phyloP scores from a whole-genome alignment of 352 stramenopile genomes.

The Peronospora destructor region DNA sequence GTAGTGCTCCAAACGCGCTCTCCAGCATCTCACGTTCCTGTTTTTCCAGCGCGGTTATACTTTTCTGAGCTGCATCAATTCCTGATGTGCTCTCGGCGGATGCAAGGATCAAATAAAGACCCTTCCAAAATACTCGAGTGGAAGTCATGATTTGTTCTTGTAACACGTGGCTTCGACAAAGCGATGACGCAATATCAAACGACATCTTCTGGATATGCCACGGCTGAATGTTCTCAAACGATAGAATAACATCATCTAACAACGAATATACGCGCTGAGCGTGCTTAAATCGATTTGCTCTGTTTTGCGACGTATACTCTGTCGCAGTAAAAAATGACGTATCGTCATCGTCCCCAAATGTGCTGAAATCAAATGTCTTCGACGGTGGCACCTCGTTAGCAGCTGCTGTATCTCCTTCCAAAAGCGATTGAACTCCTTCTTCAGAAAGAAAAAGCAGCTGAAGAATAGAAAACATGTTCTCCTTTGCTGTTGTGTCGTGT shows the following conservation, averaged over 20 bases:
- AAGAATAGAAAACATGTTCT: slow-evolving; percentile 49
- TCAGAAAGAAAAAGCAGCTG: slow-evolving; percentile 44
- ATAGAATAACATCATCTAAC: slow-evolving; percentile 59
- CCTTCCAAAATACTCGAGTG: slow-evolving; percentile 74
- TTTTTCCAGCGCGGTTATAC: slow-evolving; percentile 38
- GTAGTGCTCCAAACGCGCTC: slow-evolving; percentile 58
- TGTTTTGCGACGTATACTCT: slow-evolving; percentile 40
- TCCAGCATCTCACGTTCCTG: slow-evolving; percentile 72
- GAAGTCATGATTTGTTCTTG: slow-evolving; percentile 60
- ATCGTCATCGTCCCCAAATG: slow-evolving; percentile 39
- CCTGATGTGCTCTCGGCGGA: slow-evolving; percentile 50
- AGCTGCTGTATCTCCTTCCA: slow-evolving; percentile 8
- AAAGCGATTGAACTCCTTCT: slow-evolving; percentile 40
- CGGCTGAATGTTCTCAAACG: slow-evolving; percentile 66
- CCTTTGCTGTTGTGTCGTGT: slow-evolving; percentile 37
- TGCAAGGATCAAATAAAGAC: slow-evolving; percentile 65
- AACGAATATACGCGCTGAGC: slow-evolving; percentile 50
- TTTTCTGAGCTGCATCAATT: slow-evolving; percentile 30
- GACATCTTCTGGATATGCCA: slow-evolving; percentile 74
- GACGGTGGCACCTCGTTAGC: slow-evolving; percentile 8
- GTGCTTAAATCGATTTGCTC: slow-evolving; percentile 25
- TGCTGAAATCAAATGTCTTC: slow-evolving; percentile 34
- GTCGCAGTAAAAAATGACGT: slow-evolving; percentile 49
- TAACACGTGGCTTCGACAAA: slow-evolving; percentile 45
- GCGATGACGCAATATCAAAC: slow-evolving; percentile 66